Evolutionary conservation across 1,284 basidiomycete species (phyloP), one percentile per base, ranked within the genome.

Genomic region (Pseudomicrostroma phylloplanum): DNA sequence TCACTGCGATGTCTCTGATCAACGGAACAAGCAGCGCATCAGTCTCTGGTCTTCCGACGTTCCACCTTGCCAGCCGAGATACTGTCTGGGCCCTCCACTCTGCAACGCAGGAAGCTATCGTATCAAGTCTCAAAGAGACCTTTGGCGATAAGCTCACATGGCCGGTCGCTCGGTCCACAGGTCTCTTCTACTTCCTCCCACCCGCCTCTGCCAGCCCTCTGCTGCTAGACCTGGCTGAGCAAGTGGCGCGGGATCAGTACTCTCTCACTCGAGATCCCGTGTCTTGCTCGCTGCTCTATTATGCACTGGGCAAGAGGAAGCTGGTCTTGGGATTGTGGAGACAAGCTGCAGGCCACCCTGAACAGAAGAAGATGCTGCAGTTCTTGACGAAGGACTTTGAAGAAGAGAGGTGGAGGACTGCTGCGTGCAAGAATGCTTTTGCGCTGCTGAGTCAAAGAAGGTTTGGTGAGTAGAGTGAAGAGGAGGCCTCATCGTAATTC

Each of bases 1-100:
- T 36, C 30, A 36, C 30, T 3, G 30, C 30, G 9, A 36, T 36
- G 30, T 36, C 30, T 9, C 30, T 36, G 30, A 36, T 36, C 30
- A 36, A 36, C 9, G 30, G 30, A 3, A 4, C 30, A 36, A 36
- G 30, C 30, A 36, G 9, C 9, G 30, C 30, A 3, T 36, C 30
- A 36, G 9, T 9, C 9, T 36, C 30, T 36, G 30, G 30, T 36
- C 30, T 36, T 36, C 43, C 43, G 43, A 19, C 25, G 51, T 25
- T 25, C 21, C 51, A 25, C 15, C 82, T 94, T 57, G 86, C 90
- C 21, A 93, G 90, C 78, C 86, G 92, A 43, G 93, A 96, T 77
- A 90, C 93, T 81, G 84, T 94, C 9, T 97, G 92, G 92, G 93
- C 92, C 0, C 92, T 89, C 72, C 89, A 94, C 74, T 96, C 92